These are phyloP conservation scores for Ophiostoma tasmaniense DNA, from an alignment of 2,329 filamentous ascomycete genomes.

Conservation along the genomic window DNA sequence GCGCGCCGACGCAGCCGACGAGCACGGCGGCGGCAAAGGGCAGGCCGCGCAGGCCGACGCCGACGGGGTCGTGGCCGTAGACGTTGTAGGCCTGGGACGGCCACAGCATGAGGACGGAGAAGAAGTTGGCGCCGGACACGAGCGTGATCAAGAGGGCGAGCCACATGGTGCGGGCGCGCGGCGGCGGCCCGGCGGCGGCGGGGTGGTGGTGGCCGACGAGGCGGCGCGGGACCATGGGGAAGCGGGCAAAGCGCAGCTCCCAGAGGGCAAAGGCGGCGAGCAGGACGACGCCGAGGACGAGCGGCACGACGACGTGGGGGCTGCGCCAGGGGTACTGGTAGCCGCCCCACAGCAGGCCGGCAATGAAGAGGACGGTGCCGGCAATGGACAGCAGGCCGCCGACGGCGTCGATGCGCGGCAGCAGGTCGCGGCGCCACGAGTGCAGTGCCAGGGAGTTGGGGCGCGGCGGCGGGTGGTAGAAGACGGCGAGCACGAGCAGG, in stretches of 20 bases:
- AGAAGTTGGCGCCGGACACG: slow-evolving; percentile 51
- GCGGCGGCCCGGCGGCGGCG: slow-evolving; percentile 20
- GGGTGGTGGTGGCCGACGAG: slow-evolving; percentile 23
- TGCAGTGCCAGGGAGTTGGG: slow-evolving; percentile 34
- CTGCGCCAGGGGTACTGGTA: slow-evolving; percentile 33
- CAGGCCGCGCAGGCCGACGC: slow-evolving; percentile 55
- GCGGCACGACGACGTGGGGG: slow-evolving; percentile 38
- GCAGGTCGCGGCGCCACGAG: slow-evolving; percentile 29
- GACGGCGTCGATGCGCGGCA: slow-evolving; percentile 41
- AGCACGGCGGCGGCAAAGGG: slow-evolving; percentile 58
- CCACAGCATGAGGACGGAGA: slow-evolving; percentile 51
- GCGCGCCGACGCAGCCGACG: slow-evolving; percentile 48
- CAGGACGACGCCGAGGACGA: slow-evolving; percentile 42
- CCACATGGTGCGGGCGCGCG: slow-evolving; percentile 34
- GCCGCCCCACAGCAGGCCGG: slow-evolving; percentile 36
- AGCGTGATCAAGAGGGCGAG: slow-evolving; percentile 50
- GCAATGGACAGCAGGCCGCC: slow-evolving; percentile 42
- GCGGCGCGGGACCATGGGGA: slow-evolving; percentile 45
- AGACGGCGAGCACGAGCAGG: slow-evolving; percentile 41
- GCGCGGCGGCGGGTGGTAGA: slow-evolving; percentile 46
- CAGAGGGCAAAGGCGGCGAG: slow-evolving; percentile 44
- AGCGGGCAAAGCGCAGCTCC: slow-evolving; percentile 48
- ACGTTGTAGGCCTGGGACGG: slow-evolving; percentile 57
- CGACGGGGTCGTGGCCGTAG: slow-evolving; percentile 55
- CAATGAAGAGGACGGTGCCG: slow-evolving; percentile 43